Base-by-base conservation (phyloP, 2,329 filamentous ascomycete genomes). In the Monilinia fructicola region DNA sequence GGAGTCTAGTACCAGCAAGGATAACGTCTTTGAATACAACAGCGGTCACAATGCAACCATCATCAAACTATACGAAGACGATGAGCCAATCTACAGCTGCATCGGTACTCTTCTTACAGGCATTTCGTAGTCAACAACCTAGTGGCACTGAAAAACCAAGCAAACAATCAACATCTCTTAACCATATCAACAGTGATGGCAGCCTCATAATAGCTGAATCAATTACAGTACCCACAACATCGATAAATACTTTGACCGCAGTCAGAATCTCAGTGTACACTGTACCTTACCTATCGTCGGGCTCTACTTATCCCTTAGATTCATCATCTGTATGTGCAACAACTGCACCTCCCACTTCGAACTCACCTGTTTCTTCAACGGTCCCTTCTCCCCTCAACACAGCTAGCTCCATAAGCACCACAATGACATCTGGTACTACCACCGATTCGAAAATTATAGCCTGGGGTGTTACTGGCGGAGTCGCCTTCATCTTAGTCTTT, bases 401-500 rank as follows among this genome's bases (percentile, higher is more conserved):
- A 44, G 35, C 61, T 3, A 35, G 26, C 21, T 55, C 61, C 7
- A 35, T 18, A 14, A 38, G 7, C 21, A 44, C 26, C 18, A 35
- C 23, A 2, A 7, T 4, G 9, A 12, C 21, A 23, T n/a, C 50
- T 14, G 11, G 18, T 18, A 42, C 35, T 21, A 23, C 26, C 12
- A 12, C 38, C 16, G 40, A 54, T 7, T 26, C 58, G 5, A 64
- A 46, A 44, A 18, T 44, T 44, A 28, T 64, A 14, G 52, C 40
- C 2, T 54, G 50, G 38, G 38, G 52, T 3, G 26, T 50, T 21
- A 64, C 18, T 1, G 12, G 61, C 2, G 61, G 61, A 23, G 21
- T 64, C 11, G 61, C 61, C 14, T 54, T 55, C 14, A 18, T 64
- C 14, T 44, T 64, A 12, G 2, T 55, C 5, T 64, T 55, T n/a